Conservation (phyloP, 768 basidiomycete species). For the Podaxis rugospora region DNA sequence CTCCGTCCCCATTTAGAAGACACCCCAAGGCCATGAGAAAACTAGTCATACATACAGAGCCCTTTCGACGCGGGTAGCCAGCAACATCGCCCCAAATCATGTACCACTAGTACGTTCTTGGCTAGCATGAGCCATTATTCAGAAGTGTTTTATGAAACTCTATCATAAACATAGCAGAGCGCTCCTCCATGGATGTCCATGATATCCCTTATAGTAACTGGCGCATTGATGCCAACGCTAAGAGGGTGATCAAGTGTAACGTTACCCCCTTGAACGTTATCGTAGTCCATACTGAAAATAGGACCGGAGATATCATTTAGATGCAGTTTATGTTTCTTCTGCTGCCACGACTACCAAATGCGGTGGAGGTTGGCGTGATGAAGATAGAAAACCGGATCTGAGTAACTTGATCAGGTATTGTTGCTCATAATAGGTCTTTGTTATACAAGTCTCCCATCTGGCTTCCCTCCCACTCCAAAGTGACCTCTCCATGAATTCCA, state of each 20-base stretch:
- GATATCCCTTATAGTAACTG: too few relatives aligned
- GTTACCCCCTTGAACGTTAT: slow-evolving; percentile 14
- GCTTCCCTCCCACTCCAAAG: too few relatives aligned
- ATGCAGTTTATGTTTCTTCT: not conserved
- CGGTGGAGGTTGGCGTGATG: not conserved
- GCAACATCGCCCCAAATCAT: too few relatives aligned
- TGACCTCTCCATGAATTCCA: too few relatives aligned
- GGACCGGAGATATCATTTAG: slow-evolving; percentile 21
- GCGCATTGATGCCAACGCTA: too few relatives aligned
- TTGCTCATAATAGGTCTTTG: not conserved
- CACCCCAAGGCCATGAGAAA: too few relatives aligned
- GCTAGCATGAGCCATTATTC: too few relatives aligned
- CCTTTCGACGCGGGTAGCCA: too few relatives aligned
- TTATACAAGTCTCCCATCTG: not conserved
- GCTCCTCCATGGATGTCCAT: not conserved
- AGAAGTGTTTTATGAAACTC: not conserved
- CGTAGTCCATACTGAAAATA: slow-evolving; percentile 16
- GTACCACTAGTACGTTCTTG: too few relatives aligned
- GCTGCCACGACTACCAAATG: not conserved
- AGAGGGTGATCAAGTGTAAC: too few relatives aligned
- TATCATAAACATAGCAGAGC: not conserved
- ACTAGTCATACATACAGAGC: too few relatives aligned
- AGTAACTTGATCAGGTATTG: not conserved
- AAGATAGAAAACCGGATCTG: not conserved
- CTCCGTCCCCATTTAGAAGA: too few relatives aligned